Percentiles rank a stretch among this genome's conserved stretches.
Conservation (phyloP, 2,329 filamentous ascomycete genomes). For the Colletotrichum coccodes region DNA sequence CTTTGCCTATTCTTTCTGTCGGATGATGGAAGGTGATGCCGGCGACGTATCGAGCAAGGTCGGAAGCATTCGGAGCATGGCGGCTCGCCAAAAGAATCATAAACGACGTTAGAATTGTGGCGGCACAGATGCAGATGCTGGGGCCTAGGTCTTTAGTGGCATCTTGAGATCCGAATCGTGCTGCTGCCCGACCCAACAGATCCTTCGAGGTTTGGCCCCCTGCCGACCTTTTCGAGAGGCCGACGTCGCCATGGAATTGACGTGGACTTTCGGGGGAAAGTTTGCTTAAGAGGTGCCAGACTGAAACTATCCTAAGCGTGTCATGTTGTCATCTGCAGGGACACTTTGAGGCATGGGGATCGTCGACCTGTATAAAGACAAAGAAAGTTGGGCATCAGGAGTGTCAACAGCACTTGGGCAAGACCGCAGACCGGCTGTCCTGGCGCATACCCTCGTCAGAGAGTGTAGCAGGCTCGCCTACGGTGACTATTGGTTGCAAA, state of each 20-base stretch:
- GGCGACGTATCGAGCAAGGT: not conserved
- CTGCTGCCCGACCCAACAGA: not conserved
- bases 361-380: not conserved
- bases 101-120: not conserved
- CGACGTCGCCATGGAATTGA: not conserved
- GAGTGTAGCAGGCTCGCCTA: not conserved
- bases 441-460: not conserved
- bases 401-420: not conserved
- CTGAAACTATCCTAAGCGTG: not conserved
- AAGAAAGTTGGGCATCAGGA: not conserved
- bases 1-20: not conserved
- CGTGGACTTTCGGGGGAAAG: not conserved
- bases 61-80: not conserved
- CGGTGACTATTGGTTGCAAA: not conserved
- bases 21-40: not conserved
- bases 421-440: not conserved
- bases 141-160: not conserved
- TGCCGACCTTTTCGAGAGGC: not conserved
- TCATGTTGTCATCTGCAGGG: constrained; percentile 18
- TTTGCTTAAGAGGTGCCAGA: not conserved
- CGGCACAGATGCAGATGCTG: not conserved
- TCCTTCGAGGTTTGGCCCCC: not conserved
- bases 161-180: not conserved
- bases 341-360: constrained; percentile 12
- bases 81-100: not conserved